A percentile compares a stretch with the other conserved stretches of the same genome.
Evolutionary conservation across 2,329 filamentous ascomycete species (phyloP).

Genomic region (Diaporthe sp.): DNA sequence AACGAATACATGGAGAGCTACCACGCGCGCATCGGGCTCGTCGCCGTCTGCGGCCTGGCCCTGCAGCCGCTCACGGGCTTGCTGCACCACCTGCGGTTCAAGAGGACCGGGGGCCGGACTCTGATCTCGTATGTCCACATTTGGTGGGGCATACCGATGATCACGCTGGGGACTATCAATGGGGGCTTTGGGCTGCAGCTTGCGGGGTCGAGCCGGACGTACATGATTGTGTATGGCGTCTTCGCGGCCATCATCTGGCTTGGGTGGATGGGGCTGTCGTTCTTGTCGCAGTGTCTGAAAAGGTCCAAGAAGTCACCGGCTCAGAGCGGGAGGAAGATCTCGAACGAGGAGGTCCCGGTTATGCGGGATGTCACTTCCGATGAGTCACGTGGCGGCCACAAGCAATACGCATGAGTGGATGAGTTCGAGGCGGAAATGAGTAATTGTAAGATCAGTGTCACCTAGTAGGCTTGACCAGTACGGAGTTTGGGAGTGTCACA

Average conservation of each 20-base stretch:
- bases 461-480: background rate
- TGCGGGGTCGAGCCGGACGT: constrained; percentile 39
- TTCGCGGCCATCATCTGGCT: constrained; percentile 45
- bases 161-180: constrained; percentile 45
- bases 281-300: constrained; percentile 22
- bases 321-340: constrained; percentile 12
- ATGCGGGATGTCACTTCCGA: constrained; percentile 1
- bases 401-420: background rate
- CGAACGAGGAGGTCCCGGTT: constrained; percentile 1
- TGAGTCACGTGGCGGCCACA: too few species aligned
- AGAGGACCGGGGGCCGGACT: background rate
- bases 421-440: background rate
- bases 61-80: constrained; percentile 34
- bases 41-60: background rate
- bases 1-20: constrained; percentile 23
- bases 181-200: constrained; percentile 44
- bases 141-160: constrained; percentile 27
- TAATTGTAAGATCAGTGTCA: background rate
- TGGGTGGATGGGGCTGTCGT: constrained; percentile 39
- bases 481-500: background rate
- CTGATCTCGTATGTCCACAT: constrained; percentile 26
- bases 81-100: constrained; percentile 34
- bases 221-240: constrained; percentile 44
- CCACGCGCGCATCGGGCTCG: constrained; percentile 26
- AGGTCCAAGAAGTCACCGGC: constrained; percentile 8